Conservation (phyloP, 106 monocot species). For the Allium fistulosum region DNA sequence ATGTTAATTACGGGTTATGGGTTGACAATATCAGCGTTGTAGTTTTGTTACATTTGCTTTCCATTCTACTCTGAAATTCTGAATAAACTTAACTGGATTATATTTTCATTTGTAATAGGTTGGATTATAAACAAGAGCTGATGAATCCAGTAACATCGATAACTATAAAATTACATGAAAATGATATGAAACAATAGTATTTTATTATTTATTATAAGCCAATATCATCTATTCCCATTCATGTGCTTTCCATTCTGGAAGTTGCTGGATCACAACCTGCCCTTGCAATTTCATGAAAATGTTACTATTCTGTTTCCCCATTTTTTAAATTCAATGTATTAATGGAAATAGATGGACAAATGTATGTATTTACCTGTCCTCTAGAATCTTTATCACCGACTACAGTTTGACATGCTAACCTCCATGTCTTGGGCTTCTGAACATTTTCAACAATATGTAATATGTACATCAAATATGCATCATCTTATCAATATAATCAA, state of each 20-base stretch:
- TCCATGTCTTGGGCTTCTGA: constrained; percentile 91
- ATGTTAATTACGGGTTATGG: no score
- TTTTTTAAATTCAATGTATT: background rate
- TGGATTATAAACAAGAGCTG: no score
- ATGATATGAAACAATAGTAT: no score
- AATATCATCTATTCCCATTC: constrained; percentile 40
- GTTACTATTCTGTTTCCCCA: background rate
- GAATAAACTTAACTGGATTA: no score
- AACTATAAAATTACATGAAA: no score
- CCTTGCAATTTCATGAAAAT: background rate
- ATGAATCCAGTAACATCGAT: no score
- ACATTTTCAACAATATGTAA: background rate
- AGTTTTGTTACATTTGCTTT: no score
- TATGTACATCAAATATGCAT: background rate
- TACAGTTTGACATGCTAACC: constrained; percentile 80
- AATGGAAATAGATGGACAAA: background rate
- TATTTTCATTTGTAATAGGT: no score
- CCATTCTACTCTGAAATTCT: no score
- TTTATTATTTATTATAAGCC: no score
- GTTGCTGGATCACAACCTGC: constrained; percentile 83
- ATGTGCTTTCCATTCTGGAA: constrained; percentile 82
- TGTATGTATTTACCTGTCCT: constrained; percentile 38
- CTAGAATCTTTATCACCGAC: constrained; percentile 65
- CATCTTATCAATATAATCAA: background rate
- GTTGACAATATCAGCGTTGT: no score